Evolutionary conservation across 345 rosid genomes (phyloP).

Genomic region (Bretschneidera sinensis): DNA sequence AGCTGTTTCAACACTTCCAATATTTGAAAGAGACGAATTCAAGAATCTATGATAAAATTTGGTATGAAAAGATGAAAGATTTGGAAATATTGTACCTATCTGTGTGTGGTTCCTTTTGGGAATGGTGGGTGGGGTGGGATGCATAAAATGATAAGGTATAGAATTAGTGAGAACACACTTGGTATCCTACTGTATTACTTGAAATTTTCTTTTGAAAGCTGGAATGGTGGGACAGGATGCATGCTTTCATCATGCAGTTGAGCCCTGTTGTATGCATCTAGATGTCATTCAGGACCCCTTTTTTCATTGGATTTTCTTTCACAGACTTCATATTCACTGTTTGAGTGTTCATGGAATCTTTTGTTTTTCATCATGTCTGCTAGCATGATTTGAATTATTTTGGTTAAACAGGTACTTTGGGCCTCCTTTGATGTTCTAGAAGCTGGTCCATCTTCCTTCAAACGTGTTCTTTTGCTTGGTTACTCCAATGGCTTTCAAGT

Average conservation of each 20-base stretch:
- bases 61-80: too few species aligned
- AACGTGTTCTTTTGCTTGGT: conserved; percentile 75
- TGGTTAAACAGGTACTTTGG: conserved; percentile 71
- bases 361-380: conserved; percentile 3
- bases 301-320: background rate
- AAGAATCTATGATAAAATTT: too few species aligned
- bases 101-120: too few species aligned
- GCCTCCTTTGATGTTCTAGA: conserved; percentile 77
- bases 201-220: too few species aligned
- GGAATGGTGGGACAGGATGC: background rate
- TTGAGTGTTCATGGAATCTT: background rate
- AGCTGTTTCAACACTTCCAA: too few species aligned
- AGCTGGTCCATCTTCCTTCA: conserved; percentile 52
- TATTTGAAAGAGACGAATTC: too few species aligned
- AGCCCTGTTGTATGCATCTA: background rate
- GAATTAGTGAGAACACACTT: too few species aligned
- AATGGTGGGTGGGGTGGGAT: too few species aligned
- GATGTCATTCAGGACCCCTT: background rate
- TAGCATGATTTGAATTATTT: conserved; percentile 15
- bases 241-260: background rate
- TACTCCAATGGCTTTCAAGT: conserved; percentile 94
- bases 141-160: too few species aligned
- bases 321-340: background rate
- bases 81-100: too few species aligned
- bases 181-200: too few species aligned